Base-by-base conservation (phyloP, 169 alveolate species). In the Hepatocystis sp. region DNA sequence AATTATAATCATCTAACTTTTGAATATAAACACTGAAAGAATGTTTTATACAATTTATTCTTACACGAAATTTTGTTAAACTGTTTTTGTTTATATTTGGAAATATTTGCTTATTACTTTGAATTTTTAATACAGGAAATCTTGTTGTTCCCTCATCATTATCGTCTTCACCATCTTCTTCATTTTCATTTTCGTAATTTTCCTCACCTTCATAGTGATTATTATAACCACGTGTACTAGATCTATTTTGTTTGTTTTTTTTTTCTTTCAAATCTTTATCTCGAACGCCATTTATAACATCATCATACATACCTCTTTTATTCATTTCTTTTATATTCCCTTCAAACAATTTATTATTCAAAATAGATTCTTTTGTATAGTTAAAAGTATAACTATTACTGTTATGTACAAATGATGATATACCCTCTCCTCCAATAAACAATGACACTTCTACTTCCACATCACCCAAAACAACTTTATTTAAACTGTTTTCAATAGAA, bases 11-110 rank as follows among this genome's bases (percentile, higher is more conserved):
- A 63, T 81, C 89, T 44, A 81, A 40, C 49, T 81, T 81, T 27
- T 81, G 89, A 21, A 81, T 63, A 65, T 81, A 81, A 17, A 81
- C 89, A 63, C 89, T 81, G 30, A 81, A 81, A 15, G 84, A 61
- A 34, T 81, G 89, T 28, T 81, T 81, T 46, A 81, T 15, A 15
- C 89, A 81, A 42, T 81, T 81, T 47, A 81, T 81, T 49, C 89
- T 39, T 17, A 81, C 89, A 19, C 89, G 89, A 42, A 81, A 81
- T 64, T 81, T 81, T 5, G 89, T 81, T 39, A 81, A 25, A 27
- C 64, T 63, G 30, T 81, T 81, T 81, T 81, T 81, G 30, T 81
- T 49, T 27, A 81, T 81, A 56, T 81, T 28, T 11, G 34, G 44
- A 81, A 81, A 81, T 17, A 30, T 81, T 55, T 81, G 84, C 49